Percentiles rank a stretch among this genome's conserved stretches.
These are phyloP conservation scores for Ceratocystis harringtonii DNA, from an alignment of 2,329 filamentous ascomycete genomes.

Conservation along the genomic window DNA sequence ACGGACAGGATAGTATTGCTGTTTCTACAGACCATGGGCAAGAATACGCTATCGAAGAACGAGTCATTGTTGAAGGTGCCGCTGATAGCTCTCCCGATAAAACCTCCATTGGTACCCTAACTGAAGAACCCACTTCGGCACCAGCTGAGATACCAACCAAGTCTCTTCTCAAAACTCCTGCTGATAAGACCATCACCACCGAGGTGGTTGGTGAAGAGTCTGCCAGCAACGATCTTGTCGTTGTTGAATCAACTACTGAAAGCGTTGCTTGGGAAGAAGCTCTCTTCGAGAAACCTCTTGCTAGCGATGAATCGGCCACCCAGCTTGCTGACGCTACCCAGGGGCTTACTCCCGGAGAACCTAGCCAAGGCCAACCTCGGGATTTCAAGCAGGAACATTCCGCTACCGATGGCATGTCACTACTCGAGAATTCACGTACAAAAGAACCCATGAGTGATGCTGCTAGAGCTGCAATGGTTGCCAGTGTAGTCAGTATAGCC, in stretches of 20 bases:
- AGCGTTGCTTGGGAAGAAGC: not conserved
- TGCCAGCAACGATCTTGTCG: not conserved
- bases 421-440: not conserved
- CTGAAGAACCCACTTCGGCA: not conserved
- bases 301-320: not conserved
- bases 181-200: not conserved
- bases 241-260: not conserved
- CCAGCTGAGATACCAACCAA: not conserved
- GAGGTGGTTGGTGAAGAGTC: not conserved
- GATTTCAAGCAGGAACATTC: not conserved
- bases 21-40: no score
- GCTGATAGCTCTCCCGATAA: not conserved
- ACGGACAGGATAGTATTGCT: no score
- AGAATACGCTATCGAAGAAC: not conserved
- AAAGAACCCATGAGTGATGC: slow-evolving; percentile 4
- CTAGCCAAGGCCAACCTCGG: not conserved
- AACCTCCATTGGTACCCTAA: not conserved
- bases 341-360: not conserved
- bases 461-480: slow-evolving; percentile 16
- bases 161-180: not conserved
- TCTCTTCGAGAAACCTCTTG: not conserved
- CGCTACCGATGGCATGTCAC: no score
- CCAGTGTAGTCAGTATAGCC: slow-evolving; percentile 13
- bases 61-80: not conserved
- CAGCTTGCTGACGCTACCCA: not conserved